A percentile compares a stretch with the other conserved stretches of the same genome.
Conservation (phyloP, 176 grass and related monocot genomes). For the Bromus sterilis region DNA sequence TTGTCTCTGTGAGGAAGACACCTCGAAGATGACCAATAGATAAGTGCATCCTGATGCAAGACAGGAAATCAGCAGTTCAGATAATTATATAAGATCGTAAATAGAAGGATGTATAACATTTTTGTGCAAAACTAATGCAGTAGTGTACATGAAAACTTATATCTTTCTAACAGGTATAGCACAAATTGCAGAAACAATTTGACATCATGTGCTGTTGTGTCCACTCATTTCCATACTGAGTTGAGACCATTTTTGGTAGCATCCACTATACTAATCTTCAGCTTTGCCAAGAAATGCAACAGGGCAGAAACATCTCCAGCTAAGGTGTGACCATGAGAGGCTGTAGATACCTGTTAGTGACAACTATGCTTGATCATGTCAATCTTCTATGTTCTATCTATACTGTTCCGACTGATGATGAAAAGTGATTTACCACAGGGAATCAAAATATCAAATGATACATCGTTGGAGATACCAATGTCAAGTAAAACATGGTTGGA, state of each 20-base stretch:
- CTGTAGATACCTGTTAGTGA: not conserved
- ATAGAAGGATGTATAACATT: not conserved
- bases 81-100: not conserved
- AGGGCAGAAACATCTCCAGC: not conserved
- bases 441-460: not conserved
- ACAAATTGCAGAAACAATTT: not conserved
- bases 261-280: not conserved
- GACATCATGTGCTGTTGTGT: not conserved
- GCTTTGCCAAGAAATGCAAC: not conserved
- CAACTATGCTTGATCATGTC: not conserved
- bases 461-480: not conserved
- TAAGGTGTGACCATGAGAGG: not conserved
- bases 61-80: slow-evolving; percentile 13
- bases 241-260: not conserved
- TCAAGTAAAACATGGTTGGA: not conserved
- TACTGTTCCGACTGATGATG: not conserved
- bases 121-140: not conserved
- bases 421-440: not conserved
- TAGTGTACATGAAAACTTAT: not conserved
- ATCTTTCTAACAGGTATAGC: not conserved
- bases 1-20: slow-evolving; percentile 66
- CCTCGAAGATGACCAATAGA: slow-evolving; percentile 97
- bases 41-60: slow-evolving; percentile 58
- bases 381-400: not conserved
- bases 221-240: not conserved